Evolutionary conservation across 2,329 filamentous ascomycete species (phyloP).

Genomic region (Diaporthe sp.): DNA sequence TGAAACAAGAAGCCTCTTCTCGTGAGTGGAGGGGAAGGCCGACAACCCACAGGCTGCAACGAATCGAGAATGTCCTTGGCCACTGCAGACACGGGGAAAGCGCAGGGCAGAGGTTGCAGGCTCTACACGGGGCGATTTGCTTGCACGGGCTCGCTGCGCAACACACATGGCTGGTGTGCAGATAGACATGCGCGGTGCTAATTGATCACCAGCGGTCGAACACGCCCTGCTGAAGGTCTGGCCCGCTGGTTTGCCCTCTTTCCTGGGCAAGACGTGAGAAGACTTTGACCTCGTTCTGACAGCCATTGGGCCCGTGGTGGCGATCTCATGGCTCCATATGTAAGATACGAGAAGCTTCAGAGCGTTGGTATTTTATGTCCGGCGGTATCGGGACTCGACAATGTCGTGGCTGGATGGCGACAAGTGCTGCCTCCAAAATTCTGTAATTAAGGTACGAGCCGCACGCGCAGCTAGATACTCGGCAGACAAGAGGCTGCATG

Average conservation of each 20-base stretch:
- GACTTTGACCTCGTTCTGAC: not conserved
- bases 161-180: not conserved
- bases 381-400: not conserved
- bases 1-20: conserved; percentile 15
- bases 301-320: not conserved
- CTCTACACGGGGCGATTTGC: not conserved
- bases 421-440: not conserved
- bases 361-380: not conserved
- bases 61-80: not conserved
- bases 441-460: not conserved
- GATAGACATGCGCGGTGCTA: not conserved
- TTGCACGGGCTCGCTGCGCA: not conserved
- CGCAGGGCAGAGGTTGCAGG: not conserved
- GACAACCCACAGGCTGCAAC: not conserved
- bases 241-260: not conserved
- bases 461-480: not conserved
- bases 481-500: conserved; percentile 3
- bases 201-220: not conserved
- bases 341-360: not conserved
- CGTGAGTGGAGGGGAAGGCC: not conserved
- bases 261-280: not conserved
- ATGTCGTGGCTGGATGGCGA: not conserved
- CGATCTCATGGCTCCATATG: not conserved
- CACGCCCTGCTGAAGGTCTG: not conserved
- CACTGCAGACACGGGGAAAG: not conserved